Percentiles rank a stretch among this genome's conserved stretches.
These are phyloP conservation scores for Gymnopilus junonius DNA, from an alignment of 768 basidiomycete species.

Conservation along the genomic window DNA sequence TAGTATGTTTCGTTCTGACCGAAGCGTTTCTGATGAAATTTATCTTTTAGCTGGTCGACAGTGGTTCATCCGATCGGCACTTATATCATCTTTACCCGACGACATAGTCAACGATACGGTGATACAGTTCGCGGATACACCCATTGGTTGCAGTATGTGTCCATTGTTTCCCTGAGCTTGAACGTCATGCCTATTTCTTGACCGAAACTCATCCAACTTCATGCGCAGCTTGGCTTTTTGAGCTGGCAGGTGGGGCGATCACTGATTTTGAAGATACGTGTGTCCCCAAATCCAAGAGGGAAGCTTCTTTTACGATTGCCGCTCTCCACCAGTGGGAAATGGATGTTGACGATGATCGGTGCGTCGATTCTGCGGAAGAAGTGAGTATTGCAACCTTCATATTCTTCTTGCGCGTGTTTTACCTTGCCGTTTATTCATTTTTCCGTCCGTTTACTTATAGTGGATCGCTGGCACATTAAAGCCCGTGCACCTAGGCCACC, in stretches of 20 bases:
- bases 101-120: slow-evolving; percentile 87
- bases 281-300: slow-evolving; percentile 76
- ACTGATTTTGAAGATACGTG: slow-evolving; percentile 74
- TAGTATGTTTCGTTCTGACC: slow-evolving; percentile 27
- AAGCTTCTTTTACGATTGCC: slow-evolving; percentile 83
- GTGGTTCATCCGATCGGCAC: slow-evolving; percentile 89
- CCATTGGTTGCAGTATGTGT: slow-evolving; percentile 87
- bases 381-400: slow-evolving; percentile 38
- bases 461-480: slow-evolving; percentile 82
- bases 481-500: slow-evolving; percentile 70
- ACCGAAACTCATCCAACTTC: neutral
- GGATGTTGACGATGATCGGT: slow-evolving; percentile 78
- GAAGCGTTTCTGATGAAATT: slow-evolving; percentile 10
- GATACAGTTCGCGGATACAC: slow-evolving; percentile 77
- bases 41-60: slow-evolving; percentile 67
- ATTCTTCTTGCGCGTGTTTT: slow-evolving; percentile 5
- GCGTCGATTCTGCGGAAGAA: slow-evolving; percentile 82
- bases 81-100: slow-evolving; percentile 85
- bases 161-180: neutral
- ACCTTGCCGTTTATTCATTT: too few relatives aligned
- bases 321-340: slow-evolving; percentile 95
- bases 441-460: slow-evolving; percentile 35
- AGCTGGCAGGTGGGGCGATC: slow-evolving; percentile 84
- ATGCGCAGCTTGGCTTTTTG: slow-evolving; percentile 88
- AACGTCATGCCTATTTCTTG: neutral